phyloP scores from a whole-genome alignment of 2,329 filamentous ascomycete species.

The Raffaelea deltoideospora region DNA sequence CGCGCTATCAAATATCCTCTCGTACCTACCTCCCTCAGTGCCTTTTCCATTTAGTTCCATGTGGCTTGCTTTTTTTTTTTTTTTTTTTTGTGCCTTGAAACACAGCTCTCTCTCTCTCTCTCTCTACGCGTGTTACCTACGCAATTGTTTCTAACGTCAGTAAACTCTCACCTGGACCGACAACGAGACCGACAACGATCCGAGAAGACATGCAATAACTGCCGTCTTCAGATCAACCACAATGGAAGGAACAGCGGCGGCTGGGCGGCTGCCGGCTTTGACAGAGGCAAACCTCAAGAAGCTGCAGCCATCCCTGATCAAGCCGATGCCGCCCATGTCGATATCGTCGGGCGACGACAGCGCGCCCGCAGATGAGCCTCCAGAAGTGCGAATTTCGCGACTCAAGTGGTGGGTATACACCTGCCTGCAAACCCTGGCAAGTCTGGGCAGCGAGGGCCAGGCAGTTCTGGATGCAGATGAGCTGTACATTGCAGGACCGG shows the following conservation, averaged over 20 bases:
- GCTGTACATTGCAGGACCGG: constrained; percentile 5
- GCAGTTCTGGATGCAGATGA: constrained; percentile 3
- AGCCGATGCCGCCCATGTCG: constrained; percentile 6
- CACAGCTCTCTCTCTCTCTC: too few relatives aligned
- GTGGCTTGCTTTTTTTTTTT: too few relatives aligned
- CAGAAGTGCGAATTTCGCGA: background rate
- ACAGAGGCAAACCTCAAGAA: constrained; percentile 5
- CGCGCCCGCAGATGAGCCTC: background rate
- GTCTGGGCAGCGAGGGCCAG: constrained; percentile 4
- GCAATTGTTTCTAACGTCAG: too few relatives aligned
- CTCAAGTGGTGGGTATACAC: constrained; percentile 5
- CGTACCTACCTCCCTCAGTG: too few relatives aligned
- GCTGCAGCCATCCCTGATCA: constrained; percentile 6
- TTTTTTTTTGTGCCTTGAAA: too few relatives aligned
- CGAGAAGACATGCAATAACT: background rate
- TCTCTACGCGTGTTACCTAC: too few relatives aligned
- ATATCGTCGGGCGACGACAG: constrained; percentile 3
- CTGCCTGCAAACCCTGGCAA: constrained; percentile 4
- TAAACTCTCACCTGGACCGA: too few relatives aligned
- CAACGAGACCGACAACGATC: too few relatives aligned
- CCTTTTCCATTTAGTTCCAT: too few relatives aligned
- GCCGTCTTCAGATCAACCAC: background rate
- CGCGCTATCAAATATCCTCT: too few relatives aligned
- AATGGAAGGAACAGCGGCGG: background rate
- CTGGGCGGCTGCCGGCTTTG: constrained; percentile 1